These are phyloP conservation scores for Crithidia expoeki DNA, from an alignment of 208 protist species.

Conservation along the genomic window DNA sequence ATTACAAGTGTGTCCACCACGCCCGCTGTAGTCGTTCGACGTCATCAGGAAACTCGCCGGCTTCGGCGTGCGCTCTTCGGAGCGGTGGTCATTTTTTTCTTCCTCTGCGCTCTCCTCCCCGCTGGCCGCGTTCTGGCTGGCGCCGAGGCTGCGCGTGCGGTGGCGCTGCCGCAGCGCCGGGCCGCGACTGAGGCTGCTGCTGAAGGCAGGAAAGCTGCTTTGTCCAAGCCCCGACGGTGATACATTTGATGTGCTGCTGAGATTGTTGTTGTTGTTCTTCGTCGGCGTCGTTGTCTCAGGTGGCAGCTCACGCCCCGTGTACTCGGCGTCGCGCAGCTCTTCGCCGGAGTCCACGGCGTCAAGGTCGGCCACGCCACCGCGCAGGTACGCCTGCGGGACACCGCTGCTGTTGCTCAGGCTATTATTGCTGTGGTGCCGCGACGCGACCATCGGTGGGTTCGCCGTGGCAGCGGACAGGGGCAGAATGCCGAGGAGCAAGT, in stretches of 20 bases:
- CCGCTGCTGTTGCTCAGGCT: background rate
- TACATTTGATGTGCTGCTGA: background rate
- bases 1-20: background rate
- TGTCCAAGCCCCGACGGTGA: background rate
- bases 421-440: background rate
- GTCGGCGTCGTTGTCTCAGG: background rate
- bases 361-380: slow-evolving; percentile 10
- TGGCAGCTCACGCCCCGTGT: slow-evolving; percentile 1
- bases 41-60: background rate
- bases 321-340: slow-evolving; percentile 22
- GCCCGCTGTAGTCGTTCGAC: background rate
- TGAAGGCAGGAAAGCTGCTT: slow-evolving; percentile 17
- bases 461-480: slow-evolving; percentile 23
- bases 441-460: background rate
- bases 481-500: slow-evolving; percentile 66
- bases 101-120: slow-evolving; percentile 32
- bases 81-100: background rate
- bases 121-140: slow-evolving; percentile 5
- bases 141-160: slow-evolving; percentile 25
- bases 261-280: slow-evolving; percentile 1
- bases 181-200: background rate
- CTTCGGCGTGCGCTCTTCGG: background rate
- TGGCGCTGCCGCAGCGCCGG: slow-evolving; percentile 23
- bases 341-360: slow-evolving; percentile 10
- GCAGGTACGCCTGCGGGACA: slow-evolving; percentile 4